Evolutionary conservation across 177 flowering plant species (phyloP).

Genomic region (Vitis hybrid): DNA sequence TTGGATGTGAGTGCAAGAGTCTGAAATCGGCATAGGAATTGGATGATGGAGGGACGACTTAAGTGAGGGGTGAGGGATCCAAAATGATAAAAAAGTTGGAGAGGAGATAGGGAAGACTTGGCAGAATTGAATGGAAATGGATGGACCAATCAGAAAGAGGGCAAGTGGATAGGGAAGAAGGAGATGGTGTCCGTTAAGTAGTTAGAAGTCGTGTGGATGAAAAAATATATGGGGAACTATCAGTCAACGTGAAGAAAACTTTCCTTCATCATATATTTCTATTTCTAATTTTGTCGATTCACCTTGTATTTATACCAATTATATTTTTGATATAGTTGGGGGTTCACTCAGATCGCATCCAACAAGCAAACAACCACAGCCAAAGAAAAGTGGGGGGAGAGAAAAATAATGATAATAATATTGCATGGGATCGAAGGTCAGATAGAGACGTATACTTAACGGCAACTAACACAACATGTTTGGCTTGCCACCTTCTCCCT

Average conservation of each 20-base stretch:
- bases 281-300: background rate
- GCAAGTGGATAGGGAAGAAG: background rate
- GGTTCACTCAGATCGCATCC: background rate
- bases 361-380: background rate
- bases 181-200: background rate
- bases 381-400: background rate
- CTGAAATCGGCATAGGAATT: too few species aligned
- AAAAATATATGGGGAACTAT: conserved; percentile 7
- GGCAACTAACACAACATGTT: conserved; percentile 18
- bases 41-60: too few species aligned
- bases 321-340: background rate
- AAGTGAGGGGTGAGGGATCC: too few species aligned
- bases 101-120: too few species aligned
- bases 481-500: background rate
- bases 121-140: background rate
- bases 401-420: background rate
- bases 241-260: conserved; percentile 17
- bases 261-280: background rate
- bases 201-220: background rate
- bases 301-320: background rate
- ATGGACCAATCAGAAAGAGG: background rate
- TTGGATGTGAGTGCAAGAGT: too few species aligned
- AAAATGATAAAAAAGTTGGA: too few species aligned
- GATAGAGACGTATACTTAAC: conserved; percentile 22
- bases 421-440: background rate